phyloP scores from a whole-genome alignment of 768 basidiomycete species.

The Collybia sp. region DNA sequence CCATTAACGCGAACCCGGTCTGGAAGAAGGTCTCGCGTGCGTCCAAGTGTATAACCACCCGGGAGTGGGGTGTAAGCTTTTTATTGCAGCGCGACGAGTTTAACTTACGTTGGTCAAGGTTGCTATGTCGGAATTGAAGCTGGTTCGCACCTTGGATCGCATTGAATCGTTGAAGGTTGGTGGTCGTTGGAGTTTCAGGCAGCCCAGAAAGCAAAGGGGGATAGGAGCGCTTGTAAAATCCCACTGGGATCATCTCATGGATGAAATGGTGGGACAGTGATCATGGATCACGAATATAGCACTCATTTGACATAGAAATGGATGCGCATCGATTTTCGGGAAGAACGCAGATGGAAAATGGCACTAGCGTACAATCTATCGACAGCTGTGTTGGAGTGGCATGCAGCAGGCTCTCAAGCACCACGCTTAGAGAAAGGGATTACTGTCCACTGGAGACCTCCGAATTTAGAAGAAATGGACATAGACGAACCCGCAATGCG shows the following conservation, averaged over 20 bases:
- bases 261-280: slow-evolving; percentile 77
- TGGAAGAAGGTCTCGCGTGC: slow-evolving; percentile 66
- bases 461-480: slow-evolving; percentile 25
- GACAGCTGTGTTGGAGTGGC: slow-evolving; percentile 84
- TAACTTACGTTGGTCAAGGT: slow-evolving; percentile 38
- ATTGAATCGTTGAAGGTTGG: slow-evolving; percentile 80
- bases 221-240: slow-evolving; percentile 72
- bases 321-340: slow-evolving; percentile 94
- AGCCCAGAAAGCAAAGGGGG: slow-evolving; percentile 90
- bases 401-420: slow-evolving; percentile 60
- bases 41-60: slow-evolving; percentile 72
- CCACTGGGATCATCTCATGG: slow-evolving; percentile 94
- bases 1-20: slow-evolving; percentile 73
- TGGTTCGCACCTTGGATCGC: slow-evolving; percentile 76
- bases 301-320: slow-evolving; percentile 61
- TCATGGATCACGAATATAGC: slow-evolving; percentile 1
- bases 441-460: slow-evolving; percentile 59
- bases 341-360: slow-evolving; percentile 91
- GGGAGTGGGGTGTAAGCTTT: slow-evolving; percentile 77
- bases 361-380: slow-evolving; percentile 81
- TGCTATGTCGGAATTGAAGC: slow-evolving; percentile 72
- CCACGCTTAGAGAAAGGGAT: slow-evolving; percentile 64
- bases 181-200: slow-evolving; percentile 87
- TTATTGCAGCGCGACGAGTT: neutral
- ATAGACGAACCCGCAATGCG: neutral